Conservation (phyloP, 257 asterid genomes). For the Mitragyna speciosa region DNA sequence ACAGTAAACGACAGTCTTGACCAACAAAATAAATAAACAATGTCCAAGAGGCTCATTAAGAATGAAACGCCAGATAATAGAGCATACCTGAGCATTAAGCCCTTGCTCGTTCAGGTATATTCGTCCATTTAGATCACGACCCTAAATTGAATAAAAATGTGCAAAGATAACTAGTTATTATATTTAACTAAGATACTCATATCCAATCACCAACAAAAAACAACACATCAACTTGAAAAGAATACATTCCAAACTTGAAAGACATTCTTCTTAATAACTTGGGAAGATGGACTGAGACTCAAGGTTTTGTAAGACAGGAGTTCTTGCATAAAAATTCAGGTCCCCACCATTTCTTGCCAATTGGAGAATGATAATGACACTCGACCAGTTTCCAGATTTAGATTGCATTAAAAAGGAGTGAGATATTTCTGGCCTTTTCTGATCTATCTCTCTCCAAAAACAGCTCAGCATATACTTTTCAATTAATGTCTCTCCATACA, state of each 20-base stretch:
- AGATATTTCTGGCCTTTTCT: not conserved
- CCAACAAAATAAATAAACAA: not conserved
- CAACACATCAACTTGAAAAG: not conserved
- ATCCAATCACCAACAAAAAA: not conserved
- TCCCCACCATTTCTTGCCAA: not conserved
- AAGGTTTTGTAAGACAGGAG: not conserved
- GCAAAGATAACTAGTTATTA: conserved; percentile 5
- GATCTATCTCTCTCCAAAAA: not conserved
- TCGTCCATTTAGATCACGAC: conserved; percentile 79
- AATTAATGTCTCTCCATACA: not conserved
- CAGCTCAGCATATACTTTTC: too few species aligned
- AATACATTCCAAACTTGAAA: not conserved
- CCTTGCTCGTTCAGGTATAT: conserved; percentile 94
- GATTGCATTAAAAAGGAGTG: not conserved
- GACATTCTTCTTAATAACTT: not conserved
- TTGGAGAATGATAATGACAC: not conserved
- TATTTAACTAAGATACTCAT: not conserved
- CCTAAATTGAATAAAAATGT: conserved; percentile 49
- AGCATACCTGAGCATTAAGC: conserved; percentile 86
- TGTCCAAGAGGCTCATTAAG: not conserved
- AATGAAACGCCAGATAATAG: conserved; percentile 5
- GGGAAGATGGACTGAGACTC: too few species aligned
- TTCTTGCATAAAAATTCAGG: not conserved
- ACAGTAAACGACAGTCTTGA: not conserved
- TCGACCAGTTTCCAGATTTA: not conserved